Evolutionary conservation across 108 stramenopile genomes (phyloP), one percentile per base, ranked within the genome.

Genomic region (Skeletonema menzelii): DNA sequence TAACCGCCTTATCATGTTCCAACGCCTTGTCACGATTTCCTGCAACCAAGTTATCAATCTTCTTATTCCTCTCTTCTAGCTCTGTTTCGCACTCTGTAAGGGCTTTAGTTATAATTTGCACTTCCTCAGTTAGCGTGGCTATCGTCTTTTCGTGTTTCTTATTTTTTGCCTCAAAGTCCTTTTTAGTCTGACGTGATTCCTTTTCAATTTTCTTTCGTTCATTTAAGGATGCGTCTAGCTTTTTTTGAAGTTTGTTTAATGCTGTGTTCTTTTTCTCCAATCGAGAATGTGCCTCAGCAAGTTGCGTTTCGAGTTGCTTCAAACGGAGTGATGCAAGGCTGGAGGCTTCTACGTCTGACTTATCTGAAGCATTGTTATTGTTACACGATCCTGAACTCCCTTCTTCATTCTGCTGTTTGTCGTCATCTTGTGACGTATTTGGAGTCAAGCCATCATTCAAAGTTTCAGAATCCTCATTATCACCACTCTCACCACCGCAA

Each of bases 1-100:
- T 80, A 30, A 86, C 72, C 13, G 68, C 64, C 67, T 88, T 91
- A 61, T 85, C 86, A 24, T 88, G 60, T 40, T 80, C 85, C 5
- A 56, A 14, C 26, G 59, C 49, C 27, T 17, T 38, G 1, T 56
- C 56, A 35, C 20, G 56, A 61, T 73, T 56, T 69, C 31, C 46
- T 75, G 34, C 8, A 20, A 22, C 34, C 67, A 47, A 15, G 60
- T 49, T 46, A 8, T 59, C 49, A 14, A 76, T 63, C 8, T 65
- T 65, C n/a, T 67, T 65, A 44, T 72, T 65, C 62, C 72, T 57
- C 28, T 81, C 75, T 10, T 31, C 40, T 26, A 69, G 58, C 31
- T 27, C 20, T 24, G 56, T 11, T 49, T 79, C 64, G 27, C 19
- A 70, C 31, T 74, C 34, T 53, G 68, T 42, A 28, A 78, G 60